These are phyloP conservation scores for Citropsis articulata DNA, from an alignment of 345 rosid species.

Conservation along the genomic window DNA sequence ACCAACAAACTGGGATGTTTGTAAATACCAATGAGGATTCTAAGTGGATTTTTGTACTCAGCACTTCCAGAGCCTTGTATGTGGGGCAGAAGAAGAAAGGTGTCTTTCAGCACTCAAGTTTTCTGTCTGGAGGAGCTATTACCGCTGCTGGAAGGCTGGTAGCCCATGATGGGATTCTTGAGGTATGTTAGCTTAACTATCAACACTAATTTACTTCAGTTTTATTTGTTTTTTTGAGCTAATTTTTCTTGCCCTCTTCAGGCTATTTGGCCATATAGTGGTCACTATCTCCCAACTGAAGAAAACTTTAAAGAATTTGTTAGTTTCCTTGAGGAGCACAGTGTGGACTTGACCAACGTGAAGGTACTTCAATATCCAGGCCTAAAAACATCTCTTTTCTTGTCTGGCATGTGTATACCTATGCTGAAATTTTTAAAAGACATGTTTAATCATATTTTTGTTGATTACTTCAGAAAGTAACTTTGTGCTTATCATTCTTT, in stretches of 20 bases:
- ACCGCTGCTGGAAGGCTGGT: constrained; percentile 65
- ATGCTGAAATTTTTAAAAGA: background rate
- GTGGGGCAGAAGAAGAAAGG: constrained; percentile 70
- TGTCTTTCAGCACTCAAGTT: constrained; percentile 61
- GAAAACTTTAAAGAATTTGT: constrained; percentile 59
- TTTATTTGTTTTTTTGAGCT: background rate
- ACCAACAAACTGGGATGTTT: constrained; percentile 39
- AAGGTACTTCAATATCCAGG: constrained; percentile 34
- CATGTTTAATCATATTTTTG: background rate
- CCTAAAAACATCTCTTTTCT: background rate
- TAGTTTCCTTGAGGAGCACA: constrained; percentile 52
- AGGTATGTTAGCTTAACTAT: constrained; percentile 32
- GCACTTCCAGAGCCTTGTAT: constrained; percentile 57
- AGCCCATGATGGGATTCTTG: constrained; percentile 51
- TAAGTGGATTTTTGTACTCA: constrained; percentile 74
- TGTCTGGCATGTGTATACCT: background rate
- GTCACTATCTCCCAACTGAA: constrained; percentile 67
- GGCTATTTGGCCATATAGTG: constrained; percentile 77
- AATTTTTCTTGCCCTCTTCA: constrained; percentile 7
- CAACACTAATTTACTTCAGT: background rate
- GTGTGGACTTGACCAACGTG: constrained; percentile 52
- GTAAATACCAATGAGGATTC: constrained; percentile 40
- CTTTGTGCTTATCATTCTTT: background rate
- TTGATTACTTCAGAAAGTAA: background rate
- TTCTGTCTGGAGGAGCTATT: constrained; percentile 66